These are phyloP conservation scores for Trichoderma endophyticum DNA, from an alignment of 2,329 filamentous ascomycete genomes.

Conservation along the genomic window DNA sequence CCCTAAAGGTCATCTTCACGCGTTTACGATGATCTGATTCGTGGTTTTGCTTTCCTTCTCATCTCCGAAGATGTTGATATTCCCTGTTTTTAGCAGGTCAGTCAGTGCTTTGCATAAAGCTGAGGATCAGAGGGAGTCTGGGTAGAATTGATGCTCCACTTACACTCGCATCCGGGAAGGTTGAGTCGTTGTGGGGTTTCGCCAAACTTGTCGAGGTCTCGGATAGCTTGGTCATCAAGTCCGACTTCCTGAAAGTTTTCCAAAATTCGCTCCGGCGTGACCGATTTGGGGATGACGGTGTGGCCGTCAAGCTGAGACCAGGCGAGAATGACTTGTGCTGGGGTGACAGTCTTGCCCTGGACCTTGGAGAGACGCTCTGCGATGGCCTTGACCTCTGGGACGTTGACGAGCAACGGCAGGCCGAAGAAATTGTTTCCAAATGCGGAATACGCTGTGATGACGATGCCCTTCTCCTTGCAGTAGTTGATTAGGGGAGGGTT, in stretches of 20 bases:
- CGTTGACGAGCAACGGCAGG: conserved; percentile 53
- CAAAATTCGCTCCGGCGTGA: conserved; percentile 64
- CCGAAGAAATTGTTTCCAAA: conserved; percentile 46
- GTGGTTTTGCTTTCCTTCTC: background rate
- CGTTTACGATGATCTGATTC: background rate
- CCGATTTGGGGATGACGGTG: conserved; percentile 72
- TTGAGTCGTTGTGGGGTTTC: conserved; percentile 47
- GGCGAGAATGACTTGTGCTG: conserved; percentile 50
- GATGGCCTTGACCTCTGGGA: conserved; percentile 52
- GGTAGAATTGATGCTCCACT: background rate
- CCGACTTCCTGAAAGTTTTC: conserved; percentile 68
- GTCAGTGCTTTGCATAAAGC: background rate
- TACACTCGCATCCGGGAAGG: conserved; percentile 30
- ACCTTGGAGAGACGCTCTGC: conserved; percentile 44
- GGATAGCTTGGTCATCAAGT: conserved; percentile 55
- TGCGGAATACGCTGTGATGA: conserved; percentile 61
- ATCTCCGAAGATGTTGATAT: conserved; percentile 1
- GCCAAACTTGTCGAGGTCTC: conserved; percentile 59
- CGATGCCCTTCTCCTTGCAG: conserved; percentile 60
- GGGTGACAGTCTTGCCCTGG: conserved; percentile 37
- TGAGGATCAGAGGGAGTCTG: background rate
- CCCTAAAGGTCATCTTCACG: background rate
- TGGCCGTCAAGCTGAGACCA: conserved; percentile 59
- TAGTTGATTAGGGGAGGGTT: conserved; percentile 56
- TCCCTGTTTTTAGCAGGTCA: background rate